Evolutionary conservation across 2,329 filamentous ascomycete species (phyloP).

Genomic region (Chalaropsis ovoidea): DNA sequence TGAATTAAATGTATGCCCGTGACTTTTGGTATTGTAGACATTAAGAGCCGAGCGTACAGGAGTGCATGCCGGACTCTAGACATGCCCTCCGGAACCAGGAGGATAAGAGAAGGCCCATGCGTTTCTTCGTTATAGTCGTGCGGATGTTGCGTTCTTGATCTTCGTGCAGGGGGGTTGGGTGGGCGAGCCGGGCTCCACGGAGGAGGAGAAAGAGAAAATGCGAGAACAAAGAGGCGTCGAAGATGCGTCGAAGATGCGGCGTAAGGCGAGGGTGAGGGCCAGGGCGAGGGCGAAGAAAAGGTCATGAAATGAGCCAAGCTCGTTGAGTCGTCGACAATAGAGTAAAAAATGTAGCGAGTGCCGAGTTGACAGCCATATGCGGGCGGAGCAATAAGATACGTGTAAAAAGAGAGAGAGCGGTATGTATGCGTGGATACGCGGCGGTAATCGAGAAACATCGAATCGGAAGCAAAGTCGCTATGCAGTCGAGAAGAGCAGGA

Average conservation of each 20-base stretch:
- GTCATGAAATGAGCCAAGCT: background rate
- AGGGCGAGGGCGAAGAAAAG: background rate
- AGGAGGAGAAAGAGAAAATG: background rate
- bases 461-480: background rate
- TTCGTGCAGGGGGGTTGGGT: too few relatives aligned
- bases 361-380: background rate
- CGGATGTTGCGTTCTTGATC: background rate
- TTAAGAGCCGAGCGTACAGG: background rate
- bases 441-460: background rate
- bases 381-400: background rate
- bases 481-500: background rate
- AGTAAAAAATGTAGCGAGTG: background rate
- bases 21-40: background rate
- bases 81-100: background rate
- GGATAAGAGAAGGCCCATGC: background rate
- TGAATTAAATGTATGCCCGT: background rate
- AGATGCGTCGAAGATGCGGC: too few relatives aligned
- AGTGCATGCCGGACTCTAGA: background rate
- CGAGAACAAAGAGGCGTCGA: background rate
- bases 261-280: too few relatives aligned
- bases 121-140: background rate
- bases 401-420: background rate
- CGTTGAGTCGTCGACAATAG: background rate
- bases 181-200: background rate
- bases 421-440: background rate